Evolutionary conservation across 306 rosid species (phyloP).

Genomic region (Cucumis hystrix): DNA sequence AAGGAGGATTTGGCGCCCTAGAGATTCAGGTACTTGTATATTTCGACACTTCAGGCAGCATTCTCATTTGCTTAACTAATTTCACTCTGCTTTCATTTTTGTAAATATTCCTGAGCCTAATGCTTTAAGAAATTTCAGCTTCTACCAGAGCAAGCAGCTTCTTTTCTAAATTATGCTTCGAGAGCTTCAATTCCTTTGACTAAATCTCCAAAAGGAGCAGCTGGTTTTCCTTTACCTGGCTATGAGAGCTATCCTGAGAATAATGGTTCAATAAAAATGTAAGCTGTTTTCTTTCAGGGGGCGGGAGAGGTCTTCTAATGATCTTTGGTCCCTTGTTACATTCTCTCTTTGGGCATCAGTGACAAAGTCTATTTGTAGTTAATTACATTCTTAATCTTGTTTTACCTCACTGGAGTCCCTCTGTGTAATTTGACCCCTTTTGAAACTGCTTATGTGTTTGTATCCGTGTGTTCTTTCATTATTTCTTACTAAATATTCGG

Average conservation of each 20-base stretch:
- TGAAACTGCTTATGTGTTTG: too few relatives aligned
- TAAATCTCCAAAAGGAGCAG: slow-evolving; percentile 76
- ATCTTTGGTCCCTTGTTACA: too few relatives aligned
- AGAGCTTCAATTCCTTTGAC: slow-evolving; percentile 54
- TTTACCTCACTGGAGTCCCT: too few relatives aligned
- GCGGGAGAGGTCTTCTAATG: too few relatives aligned
- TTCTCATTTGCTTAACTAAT: not conserved
- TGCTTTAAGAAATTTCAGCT: slow-evolving; percentile 48
- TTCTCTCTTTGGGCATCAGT: too few relatives aligned
- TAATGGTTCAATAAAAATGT: slow-evolving; percentile 84
- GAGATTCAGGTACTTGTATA: slow-evolving; percentile 65
- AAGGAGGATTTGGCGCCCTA: slow-evolving; percentile 98
- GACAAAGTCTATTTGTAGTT: too few relatives aligned
- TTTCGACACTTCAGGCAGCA: not conserved
- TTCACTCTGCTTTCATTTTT: not conserved
- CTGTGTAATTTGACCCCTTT: too few relatives aligned
- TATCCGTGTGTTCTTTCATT: too few relatives aligned
- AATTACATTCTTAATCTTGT: too few relatives aligned
- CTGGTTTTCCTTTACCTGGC: slow-evolving; percentile 81
- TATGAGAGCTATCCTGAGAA: slow-evolving; percentile 96
- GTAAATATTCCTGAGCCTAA: slow-evolving; percentile 23
- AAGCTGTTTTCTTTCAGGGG: slow-evolving; percentile 14
- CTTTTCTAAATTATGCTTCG: slow-evolving; percentile 73
- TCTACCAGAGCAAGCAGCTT: slow-evolving; percentile 94
- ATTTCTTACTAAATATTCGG: too few relatives aligned